Percentiles rank a stretch among this genome's conserved stretches.
phyloP scores from a whole-genome alignment of 495 filamentous ascomycete genomes.

The Hypoxylon intermedium region DNA sequence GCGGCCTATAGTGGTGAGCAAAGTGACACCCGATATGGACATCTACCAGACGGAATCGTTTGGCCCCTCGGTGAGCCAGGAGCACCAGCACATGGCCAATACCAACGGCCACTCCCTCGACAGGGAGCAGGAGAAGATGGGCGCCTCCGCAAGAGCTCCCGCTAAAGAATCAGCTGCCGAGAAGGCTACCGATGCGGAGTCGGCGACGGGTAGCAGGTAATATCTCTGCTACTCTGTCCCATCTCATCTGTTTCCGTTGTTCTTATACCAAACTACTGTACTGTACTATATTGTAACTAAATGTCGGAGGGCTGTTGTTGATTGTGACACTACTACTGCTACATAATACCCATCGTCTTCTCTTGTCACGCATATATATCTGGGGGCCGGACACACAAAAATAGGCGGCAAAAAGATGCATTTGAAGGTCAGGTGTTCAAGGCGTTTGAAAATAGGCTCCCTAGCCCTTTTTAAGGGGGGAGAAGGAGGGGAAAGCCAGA shows the following conservation, averaged over 20 bases:
- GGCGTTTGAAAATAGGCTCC: not conserved
- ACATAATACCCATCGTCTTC: not conserved
- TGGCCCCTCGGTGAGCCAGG: constrained; percentile 75
- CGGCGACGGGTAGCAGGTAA: constrained; percentile 15
- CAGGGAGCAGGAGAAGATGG: constrained; percentile 36
- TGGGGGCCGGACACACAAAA: not conserved
- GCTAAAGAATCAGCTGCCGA: constrained; percentile 33
- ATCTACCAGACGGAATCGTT: constrained; percentile 83
- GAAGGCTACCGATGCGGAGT: not conserved
- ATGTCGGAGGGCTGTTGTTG: not conserved
- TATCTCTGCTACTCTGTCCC: not conserved
- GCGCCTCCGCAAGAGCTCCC: constrained; percentile 31
- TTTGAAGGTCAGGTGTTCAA: no score
- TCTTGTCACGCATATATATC: not conserved
- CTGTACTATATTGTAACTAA: no score
- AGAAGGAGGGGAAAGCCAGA: no score
- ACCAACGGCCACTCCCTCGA: no score
- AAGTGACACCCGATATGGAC: constrained; percentile 81
- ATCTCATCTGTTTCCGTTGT: no score
- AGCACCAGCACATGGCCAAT: constrained; percentile 80
- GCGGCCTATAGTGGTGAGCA: constrained; percentile 73
- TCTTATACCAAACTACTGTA: no score
- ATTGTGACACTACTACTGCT: not conserved
- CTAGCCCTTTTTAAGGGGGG: no score
- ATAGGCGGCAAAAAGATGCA: not conserved